A percentile compares a stretch with the other conserved stretches of the same genome.
These are phyloP conservation scores for Solanum corneliomulleri DNA, from an alignment of 257 asterid genomes.

Conservation along the genomic window DNA sequence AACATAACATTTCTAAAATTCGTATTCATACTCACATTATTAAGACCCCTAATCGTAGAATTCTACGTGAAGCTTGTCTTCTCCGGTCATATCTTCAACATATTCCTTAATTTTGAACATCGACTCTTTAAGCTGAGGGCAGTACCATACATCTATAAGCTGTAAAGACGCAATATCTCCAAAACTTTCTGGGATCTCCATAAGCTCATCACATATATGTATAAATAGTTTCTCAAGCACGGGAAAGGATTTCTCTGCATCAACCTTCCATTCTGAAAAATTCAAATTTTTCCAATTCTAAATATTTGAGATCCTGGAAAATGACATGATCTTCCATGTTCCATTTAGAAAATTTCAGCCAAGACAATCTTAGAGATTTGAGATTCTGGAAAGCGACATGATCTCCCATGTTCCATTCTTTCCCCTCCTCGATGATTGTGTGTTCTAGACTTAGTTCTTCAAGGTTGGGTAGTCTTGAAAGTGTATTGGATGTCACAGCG, in stretches of 20 bases:
- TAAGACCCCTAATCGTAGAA: fast-evolving
- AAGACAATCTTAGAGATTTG: too few relatives aligned
- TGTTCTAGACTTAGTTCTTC: too few relatives aligned
- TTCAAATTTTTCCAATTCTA: fast-evolving
- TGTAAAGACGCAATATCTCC: not conserved
- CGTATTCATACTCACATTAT: too few relatives aligned
- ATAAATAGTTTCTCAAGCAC: not conserved
- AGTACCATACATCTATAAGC: fast-evolving
- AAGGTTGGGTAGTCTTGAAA: too few relatives aligned
- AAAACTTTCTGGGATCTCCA: not conserved
- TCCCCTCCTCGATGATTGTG: fast-evolving
- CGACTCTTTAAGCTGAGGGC: not conserved
- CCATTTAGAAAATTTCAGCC: not conserved
- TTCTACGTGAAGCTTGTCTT: not conserved
- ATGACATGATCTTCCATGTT: not conserved
- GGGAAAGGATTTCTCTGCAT: not conserved
- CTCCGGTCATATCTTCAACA: not conserved
- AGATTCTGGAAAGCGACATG: too few relatives aligned
- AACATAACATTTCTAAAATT: too few relatives aligned
- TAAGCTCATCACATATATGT: fast-evolving
- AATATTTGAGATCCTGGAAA: not conserved
- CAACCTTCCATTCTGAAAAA: not conserved
- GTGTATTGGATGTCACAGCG: too few relatives aligned
- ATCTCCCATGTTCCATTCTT: too few relatives aligned
- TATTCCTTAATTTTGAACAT: not conserved